Base-by-base conservation (phyloP, 331 rosid species). In the Phaseolus coccineus region DNA sequence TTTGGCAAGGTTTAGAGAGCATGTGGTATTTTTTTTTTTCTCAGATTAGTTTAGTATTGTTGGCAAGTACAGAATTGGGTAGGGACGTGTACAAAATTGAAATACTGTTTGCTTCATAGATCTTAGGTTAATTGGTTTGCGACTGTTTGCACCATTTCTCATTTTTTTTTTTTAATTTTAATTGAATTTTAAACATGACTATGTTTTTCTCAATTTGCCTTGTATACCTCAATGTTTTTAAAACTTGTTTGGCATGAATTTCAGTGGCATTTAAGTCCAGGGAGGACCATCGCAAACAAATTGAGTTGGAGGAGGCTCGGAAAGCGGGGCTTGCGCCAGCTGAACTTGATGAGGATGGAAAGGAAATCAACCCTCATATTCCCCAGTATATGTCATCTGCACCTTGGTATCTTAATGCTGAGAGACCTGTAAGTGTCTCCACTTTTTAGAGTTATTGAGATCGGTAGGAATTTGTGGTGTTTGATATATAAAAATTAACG, bases 301-400 rank as follows among this genome's bases (percentile, higher is more conserved):
- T 83, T 72, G 87, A 85, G 63, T 83, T 83, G 77, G 89, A 88
- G 63, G 86, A 85, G 75, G 91, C 87, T 0, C 82, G 83, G 27
- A 83, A 88, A 50, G 85, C 87, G 4, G 91, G 91, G 59, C 86
- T 88, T 77, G 91, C 89, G 9, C 89, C 91, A 1, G 89, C 91
- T 7, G 71, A 55, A 42, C 68, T 84, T 0, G 87, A 80, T 46
- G 87, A 84, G 74, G 84, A 84, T 80, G 87, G 87, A 0, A 84
- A 84, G 52, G 87, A 84, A 70, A 84, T 84, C 50, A 84, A 84
- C 9, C 84, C 87, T 19, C 87, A 84, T 24, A 84, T 84, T 74
- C 87, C 87, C 52, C 87, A 84, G 53, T 84, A 84, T 64, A 84
- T 85, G 87, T 80, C 85, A 13, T 84, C 87, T 28, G 87, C 87